Base-by-base conservation (phyloP, 192 early-diverging fungal genomes). In the Backusella australiensis region DNA sequence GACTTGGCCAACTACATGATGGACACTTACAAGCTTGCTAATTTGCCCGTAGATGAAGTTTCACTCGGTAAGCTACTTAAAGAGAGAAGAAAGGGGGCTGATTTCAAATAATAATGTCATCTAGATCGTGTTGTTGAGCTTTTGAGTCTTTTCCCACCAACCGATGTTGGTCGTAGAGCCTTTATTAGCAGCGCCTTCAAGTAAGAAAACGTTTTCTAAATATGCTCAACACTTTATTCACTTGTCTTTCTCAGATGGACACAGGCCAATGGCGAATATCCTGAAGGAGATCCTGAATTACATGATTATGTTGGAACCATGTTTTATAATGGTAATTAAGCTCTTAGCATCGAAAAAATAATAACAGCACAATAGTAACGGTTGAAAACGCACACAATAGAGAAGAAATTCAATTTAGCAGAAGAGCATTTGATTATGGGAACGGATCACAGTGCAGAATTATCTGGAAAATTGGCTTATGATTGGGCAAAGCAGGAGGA, bases 341-440 rank as follows among this genome's bases (percentile, higher is more conserved):
- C 14, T 15, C 14, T 15, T 44, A 53, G 1, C 11, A 59, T 12
- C 65, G 73, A 23, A 35, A 35, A n/a, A 44, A 34, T 19, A 23
- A 34, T 32, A 7, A 12, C 26, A 56, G 39, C 8, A 0, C 0
- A 0, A 15, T 26, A 39, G 35, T 65, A 39, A 63, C 11, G 35
- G 38, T 12, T 39, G 38, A 68, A 68, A 36, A 32, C 1, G 35
- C 19, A 68, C 12, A 35, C 6, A n/a, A 41, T 8, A 42, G 38
- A 23, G 26, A 75, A 78, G 69, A 73, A 77, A 89, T 97, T 93
- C 77, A 84, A 84, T 74, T 89, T 93, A 67, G 95, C 96, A 56
- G 97, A 98, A 79, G 79, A 83, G 71, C 97, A 98, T 82, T 92
- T 95, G 53, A 69, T 95, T 49, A 89, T 95, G 32, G 97, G 97